phyloP scores from a whole-genome alignment of 2,329 filamentous ascomycete species.

The Aaosphaeria pasadenensis region DNA sequence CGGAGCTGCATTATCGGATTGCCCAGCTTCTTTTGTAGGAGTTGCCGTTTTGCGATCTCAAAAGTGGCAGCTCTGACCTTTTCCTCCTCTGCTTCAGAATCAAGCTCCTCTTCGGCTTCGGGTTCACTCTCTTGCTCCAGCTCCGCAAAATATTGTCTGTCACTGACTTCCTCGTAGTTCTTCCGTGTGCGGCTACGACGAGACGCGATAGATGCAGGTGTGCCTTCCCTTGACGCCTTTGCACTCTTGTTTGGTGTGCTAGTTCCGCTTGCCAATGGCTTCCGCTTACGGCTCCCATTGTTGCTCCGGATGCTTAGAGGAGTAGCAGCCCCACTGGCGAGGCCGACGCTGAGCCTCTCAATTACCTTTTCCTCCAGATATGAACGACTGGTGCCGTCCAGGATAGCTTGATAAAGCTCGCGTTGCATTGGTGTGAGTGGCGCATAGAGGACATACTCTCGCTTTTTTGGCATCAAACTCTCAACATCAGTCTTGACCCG shows the following conservation, averaged over 20 bases:
- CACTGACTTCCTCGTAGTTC: conserved; percentile 70
- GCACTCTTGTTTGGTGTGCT: conserved; percentile 64
- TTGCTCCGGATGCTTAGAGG: conserved; percentile 43
- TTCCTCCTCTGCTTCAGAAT: conserved; percentile 57
- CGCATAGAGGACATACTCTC: conserved; percentile 93
- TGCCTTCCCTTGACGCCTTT: conserved; percentile 72
- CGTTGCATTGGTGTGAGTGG: conserved; percentile 89
- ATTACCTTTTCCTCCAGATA: conserved; percentile 74
- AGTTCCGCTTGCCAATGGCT: conserved; percentile 40
- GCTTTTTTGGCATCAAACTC: conserved; percentile 86
- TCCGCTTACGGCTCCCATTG: conserved; percentile 57
- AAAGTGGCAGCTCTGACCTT: conserved; percentile 64
- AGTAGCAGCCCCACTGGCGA: conserved; percentile 44
- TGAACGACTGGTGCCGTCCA: conserved; percentile 49
- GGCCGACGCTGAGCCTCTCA: conserved; percentile 55
- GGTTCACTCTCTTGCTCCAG: conserved; percentile 53
- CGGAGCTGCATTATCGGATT: conserved; percentile 92
- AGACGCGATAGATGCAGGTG: conserved; percentile 58
- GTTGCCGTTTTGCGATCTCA: conserved; percentile 79
- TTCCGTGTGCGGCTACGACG: conserved; percentile 51
- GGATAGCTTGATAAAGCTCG: conserved; percentile 80
- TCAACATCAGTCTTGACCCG: conserved; percentile 93
- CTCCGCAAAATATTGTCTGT: conserved; percentile 79
- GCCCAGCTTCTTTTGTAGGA: conserved; percentile 86
- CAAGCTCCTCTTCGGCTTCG: conserved; percentile 38